Base-by-base conservation (phyloP, 2,329 filamentous ascomycete species). In the Hortaea werneckii region DNA sequence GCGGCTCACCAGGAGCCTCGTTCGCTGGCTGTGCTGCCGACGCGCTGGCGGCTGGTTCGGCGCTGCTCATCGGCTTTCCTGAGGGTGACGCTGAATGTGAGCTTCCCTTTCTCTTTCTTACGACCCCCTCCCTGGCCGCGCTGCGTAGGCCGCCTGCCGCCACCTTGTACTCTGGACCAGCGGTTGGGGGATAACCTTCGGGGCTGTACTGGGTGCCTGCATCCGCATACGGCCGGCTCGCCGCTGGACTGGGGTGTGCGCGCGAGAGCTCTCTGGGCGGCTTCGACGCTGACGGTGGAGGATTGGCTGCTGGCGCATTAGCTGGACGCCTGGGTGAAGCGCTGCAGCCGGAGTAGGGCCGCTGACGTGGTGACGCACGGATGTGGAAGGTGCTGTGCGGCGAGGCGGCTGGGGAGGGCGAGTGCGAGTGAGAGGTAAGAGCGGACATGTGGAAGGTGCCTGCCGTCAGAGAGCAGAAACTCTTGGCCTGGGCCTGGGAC, bases 131-230 rank as follows among this genome's bases (percentile, higher is more conserved):
- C 2, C 42, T 34, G 35, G 37, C 44, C 49, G 42, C 44, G 46
- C 45, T 50, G 6, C 28, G 41, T 7, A 6, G 8, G 5, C 41
- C 12, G 37, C 37, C 37, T 12, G 13, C 39, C 6, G 26, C 37
- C 42, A 40, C 40, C 12, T 39, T 45, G 37, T 40, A 28, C 32
- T 52, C 51, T 48, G 39, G 50, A 40, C 48, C 51, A 42, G 60
- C 65, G 44, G 72, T 71, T 49, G 71, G 66, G 52, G 73, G 66
- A 44, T 60, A 66, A 48, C 65, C 67, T 46, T 70, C 66, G 39
- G 73, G 74, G 38, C 73, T 74, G 59, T 77, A 78, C 59, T 78
- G 75, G 32, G 75, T 78, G 48, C 65, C 69, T 30, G 67, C 67
- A 66, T 77, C 72, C 47, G 67, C 66, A 62, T 60, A 60, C 12